Evolutionary conservation across 2,329 filamentous ascomycete species (phyloP), one percentile per base, ranked within the genome.

Genomic region (Corynespora cassiicola): DNA sequence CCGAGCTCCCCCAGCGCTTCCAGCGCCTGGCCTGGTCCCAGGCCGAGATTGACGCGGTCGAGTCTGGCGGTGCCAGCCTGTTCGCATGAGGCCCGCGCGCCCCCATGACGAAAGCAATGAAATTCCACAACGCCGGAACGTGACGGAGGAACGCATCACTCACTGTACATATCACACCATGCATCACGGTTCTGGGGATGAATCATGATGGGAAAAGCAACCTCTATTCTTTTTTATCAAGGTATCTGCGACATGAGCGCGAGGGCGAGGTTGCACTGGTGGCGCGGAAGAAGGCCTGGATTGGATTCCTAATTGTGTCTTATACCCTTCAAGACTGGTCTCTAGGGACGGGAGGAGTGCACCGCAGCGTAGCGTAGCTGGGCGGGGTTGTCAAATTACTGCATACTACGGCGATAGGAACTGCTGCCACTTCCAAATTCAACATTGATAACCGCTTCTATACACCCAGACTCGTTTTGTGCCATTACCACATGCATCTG

Each of bases 11-110:
- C 12, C 68, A 77, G 48, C 83, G 92, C 58, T 99, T 96, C 81
- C 83, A 85, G 62, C 81, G 90, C 51, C 75, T 81, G 31, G 80
- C 83, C 9, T 87, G 91, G 73, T 85, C 81, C 23, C 72, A 85
- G 56, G 84, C 85, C 27, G 94, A 99, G 80, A 99, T 99, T 45
- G 94, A 97, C 70, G 91, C 90, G 15, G 81, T 99, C 62, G 90
- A 96, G 81, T 94, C 89, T 39, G 94, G 91, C 38, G 94, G 94
- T 40, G 94, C 92, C 21, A 86, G 81, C 61, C 58, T 83, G 52
- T 78, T 75, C 55, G 76, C 72, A 47, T 82, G 63, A 63, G 55
- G 42, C 33, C 26, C 34, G 18, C 5, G 29, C 34, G 15, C n/a
- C n/a, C n/a, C n/a, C 28, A 45, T 39, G 28, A 45, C 16, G 39